Evolutionary conservation across 2,329 filamentous ascomycete species (phyloP), one percentile per base, ranked within the genome.

Genomic region (Trichoderma semiorbis): DNA sequence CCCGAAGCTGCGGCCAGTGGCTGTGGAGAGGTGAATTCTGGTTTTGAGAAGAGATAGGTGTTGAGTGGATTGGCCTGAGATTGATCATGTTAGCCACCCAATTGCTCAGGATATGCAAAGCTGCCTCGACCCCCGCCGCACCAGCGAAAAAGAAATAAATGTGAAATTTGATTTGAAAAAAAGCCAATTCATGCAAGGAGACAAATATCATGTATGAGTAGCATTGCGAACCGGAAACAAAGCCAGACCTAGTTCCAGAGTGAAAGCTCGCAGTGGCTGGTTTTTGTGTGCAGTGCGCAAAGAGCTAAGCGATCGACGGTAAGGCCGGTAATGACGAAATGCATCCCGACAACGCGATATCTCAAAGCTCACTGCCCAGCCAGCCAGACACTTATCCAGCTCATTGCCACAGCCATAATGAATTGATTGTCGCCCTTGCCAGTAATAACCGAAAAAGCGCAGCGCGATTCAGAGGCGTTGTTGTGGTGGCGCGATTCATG

Each of bases 31-130:
- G 95, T 95, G 82, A 98, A 99, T 67, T 89, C 89, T 57, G 96
- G 95, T 80, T 97, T 95, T 34, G 94, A 97, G 71, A 92, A 93
- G 72, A 99, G 88, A 80, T 97, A 98, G 61, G 96, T 99, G 82
- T 98, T 98, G 74, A 99, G 85, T 69, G 96, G 96, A 82, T 99
- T 99, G 75, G 95, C 96, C 90, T 92, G 77, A 79, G 8, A 43
- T 30, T 34, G 14, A 18, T 60, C 36, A n/a, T 69, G 65, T 69
- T 69, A 65, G 66, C 65, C 53, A 65, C 14, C 58, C 21, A 34
- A 50, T 50, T 50, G 10, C 18, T 61, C 57, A 16, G 36, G 12
- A 24, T 24, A 65, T 28, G 50, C n/a, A 30, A 50, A 39, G 39
- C 32, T 43, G 60, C 28, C 11, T 55, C 21, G 39, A 28, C 34